Conservation (phyloP, 2,329 filamentous ascomycete genomes). For the Teratosphaeria nubilosa region DNA sequence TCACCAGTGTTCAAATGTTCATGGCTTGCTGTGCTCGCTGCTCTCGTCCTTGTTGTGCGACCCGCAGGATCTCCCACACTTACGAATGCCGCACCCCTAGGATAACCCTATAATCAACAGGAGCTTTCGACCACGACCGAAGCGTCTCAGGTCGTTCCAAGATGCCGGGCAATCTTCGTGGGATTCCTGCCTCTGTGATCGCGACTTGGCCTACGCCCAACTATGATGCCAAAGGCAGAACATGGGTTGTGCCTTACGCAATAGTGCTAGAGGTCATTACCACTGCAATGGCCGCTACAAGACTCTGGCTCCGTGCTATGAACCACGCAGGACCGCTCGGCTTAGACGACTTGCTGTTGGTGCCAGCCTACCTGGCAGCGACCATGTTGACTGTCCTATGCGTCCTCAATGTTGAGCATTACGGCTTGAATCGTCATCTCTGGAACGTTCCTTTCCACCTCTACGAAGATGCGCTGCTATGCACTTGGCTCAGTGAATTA, state of each 20-base stretch:
- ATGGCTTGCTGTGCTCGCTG: not conserved
- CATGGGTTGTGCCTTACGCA: conserved; percentile 13
- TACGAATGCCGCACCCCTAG: not conserved
- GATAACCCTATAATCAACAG: not conserved
- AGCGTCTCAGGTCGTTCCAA: not conserved
- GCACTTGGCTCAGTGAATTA: conserved; percentile 12
- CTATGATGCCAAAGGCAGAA: conserved; percentile 14
- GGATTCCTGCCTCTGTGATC: conserved; percentile 8
- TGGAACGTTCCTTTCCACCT: conserved; percentile 11
- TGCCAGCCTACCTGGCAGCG: conserved; percentile 8
- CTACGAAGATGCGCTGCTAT: conserved; percentile 1
- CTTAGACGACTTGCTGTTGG: conserved; percentile 13
- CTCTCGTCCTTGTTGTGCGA: not conserved
- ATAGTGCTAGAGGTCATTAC: conserved; percentile 9
- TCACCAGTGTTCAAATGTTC: not conserved
- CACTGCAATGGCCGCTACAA: conserved; percentile 10
- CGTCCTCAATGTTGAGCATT: conserved; percentile 7
- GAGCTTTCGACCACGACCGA: not conserved
- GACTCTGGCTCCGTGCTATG: conserved; percentile 12
- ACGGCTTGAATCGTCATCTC: conserved; percentile 10
- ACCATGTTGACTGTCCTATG: conserved; percentile 10
- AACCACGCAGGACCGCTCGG: conserved; percentile 17
- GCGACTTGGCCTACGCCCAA: conserved; percentile 16
- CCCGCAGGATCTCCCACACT: not conserved
- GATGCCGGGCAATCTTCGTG: conserved; percentile 18